Percentiles rank a stretch among this genome's conserved stretches.
Conservation (phyloP, 495 filamentous ascomycete species). For the Usnea hakonensis region DNA sequence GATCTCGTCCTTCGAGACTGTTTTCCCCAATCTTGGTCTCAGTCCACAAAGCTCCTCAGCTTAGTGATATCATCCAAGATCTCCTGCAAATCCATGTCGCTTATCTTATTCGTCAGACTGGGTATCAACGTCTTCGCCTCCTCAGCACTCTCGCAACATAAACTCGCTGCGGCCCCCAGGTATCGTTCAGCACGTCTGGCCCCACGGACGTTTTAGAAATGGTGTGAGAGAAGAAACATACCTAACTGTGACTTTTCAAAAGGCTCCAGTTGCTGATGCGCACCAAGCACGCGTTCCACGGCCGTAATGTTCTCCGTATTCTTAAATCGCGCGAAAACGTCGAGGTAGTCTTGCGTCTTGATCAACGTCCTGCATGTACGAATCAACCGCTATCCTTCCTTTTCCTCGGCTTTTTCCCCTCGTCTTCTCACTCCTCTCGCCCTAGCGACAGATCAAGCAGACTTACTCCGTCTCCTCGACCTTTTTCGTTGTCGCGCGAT, state of each 20-base stretch:
- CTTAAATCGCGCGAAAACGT: slow-evolving; percentile 91
- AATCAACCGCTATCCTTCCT: slow-evolving; percentile 5
- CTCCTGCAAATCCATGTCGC: slow-evolving; percentile 77
- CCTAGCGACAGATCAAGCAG: neutral
- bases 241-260: slow-evolving; percentile 93
- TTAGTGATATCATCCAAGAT: slow-evolving; percentile 85
- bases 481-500: slow-evolving; percentile 56
- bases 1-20: neutral
- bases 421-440: neutral
- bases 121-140: slow-evolving; percentile 96
- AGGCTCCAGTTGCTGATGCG: slow-evolving; percentile 69
- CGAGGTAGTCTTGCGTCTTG: slow-evolving; percentile 84
- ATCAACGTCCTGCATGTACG: slow-evolving; percentile 47
- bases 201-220: neutral
- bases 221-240: slow-evolving; percentile 34
- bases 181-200: slow-evolving; percentile 2
- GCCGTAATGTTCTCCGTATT: slow-evolving; percentile 88
- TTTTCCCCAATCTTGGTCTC: slow-evolving; percentile 8
- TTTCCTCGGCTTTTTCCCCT: neutral
- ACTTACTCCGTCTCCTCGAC: slow-evolving; percentile 43
- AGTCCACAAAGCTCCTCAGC: slow-evolving; percentile 53
- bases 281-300: slow-evolving; percentile 72
- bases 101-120: slow-evolving; percentile 78
- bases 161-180: slow-evolving; percentile 53
- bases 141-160: slow-evolving; percentile 85